phyloP scores from a whole-genome alignment of 441 rosid species.

The Pelargonium hybrid region DNA sequence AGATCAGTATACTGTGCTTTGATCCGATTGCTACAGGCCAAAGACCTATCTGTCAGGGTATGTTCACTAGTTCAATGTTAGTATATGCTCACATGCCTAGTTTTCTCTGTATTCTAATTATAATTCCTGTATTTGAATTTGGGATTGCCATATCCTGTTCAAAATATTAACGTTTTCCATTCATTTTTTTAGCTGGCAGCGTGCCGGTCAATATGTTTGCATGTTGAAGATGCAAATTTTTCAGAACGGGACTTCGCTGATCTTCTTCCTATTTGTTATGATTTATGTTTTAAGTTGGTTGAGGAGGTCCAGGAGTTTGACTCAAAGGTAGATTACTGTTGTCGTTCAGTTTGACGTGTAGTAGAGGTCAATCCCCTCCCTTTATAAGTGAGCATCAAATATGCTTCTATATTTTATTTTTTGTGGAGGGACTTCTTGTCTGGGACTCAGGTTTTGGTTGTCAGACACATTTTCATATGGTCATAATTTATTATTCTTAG shows the following conservation, averaged over 20 bases:
- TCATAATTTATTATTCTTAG: background rate
- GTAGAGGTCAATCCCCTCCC: background rate
- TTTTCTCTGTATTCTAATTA: slow-evolving; percentile 5
- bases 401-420: background rate
- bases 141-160: slow-evolving; percentile 13
- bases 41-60: slow-evolving; percentile 89
- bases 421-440: background rate
- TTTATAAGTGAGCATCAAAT: background rate
- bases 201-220: slow-evolving; percentile 82
- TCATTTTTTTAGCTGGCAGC: slow-evolving; percentile 74
- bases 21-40: slow-evolving; percentile 68
- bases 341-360: background rate
- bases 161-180: slow-evolving; percentile 23
- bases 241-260: slow-evolving; percentile 60
- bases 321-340: slow-evolving; percentile 57
- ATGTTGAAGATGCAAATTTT: slow-evolving; percentile 95
- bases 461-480: background rate
- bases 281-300: slow-evolving; percentile 75
- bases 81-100: background rate
- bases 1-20: slow-evolving; percentile 84
- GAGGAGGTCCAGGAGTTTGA: slow-evolving; percentile 98
- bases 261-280: slow-evolving; percentile 90
- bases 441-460: background rate
- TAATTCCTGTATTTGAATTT: slow-evolving; percentile 3
- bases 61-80: slow-evolving; percentile 17